Percentiles rank a stretch among this genome's conserved stretches.
These are phyloP conservation scores for Apiospora malaysiana DNA, from an alignment of 2,329 filamentous ascomycete species.

Conservation along the genomic window DNA sequence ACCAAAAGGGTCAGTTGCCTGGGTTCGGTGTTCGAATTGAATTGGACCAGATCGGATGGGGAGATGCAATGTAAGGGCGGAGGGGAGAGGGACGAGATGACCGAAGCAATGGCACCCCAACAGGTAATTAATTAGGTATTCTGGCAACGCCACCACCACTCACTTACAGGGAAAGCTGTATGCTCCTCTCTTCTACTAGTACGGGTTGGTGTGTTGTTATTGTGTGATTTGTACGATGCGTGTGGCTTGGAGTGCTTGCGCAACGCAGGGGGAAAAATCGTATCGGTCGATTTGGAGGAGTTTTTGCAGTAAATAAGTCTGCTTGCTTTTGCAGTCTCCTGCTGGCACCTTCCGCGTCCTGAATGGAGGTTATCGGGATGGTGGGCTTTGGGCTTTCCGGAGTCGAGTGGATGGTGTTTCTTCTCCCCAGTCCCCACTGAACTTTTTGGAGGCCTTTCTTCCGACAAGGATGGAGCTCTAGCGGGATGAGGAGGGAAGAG, in stretches of 20 bases:
- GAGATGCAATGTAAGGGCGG: constrained; percentile 9
- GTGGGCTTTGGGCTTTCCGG: neutral
- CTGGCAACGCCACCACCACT: neutral
- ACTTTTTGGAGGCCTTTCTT: neutral
- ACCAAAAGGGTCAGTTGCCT: neutral
- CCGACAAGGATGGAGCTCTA: constrained; percentile 2
- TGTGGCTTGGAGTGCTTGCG: neutral
- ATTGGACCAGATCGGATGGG: neutral
- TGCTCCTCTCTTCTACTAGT: neutral
- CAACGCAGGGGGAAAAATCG: neutral
- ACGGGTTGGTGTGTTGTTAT: constrained; percentile 4
- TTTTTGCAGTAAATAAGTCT: neutral
- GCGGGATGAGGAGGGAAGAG: neutral
- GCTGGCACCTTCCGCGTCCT: neutral
- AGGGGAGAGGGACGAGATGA: neutral
- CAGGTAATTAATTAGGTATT: constrained; percentile 12
- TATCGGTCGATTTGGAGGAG: neutral
- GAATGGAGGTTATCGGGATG: constrained; percentile 8
- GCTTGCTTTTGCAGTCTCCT: constrained; percentile 3
- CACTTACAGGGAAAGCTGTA: constrained; percentile 16
- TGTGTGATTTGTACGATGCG: neutral
- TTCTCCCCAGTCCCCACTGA: constrained; percentile 1
- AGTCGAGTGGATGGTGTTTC: constrained; percentile 14
- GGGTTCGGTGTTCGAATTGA: neutral
- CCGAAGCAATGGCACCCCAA: neutral